phyloP scores from a whole-genome alignment of 78 protist species.

The Cavenderia fasciculata region DNA sequence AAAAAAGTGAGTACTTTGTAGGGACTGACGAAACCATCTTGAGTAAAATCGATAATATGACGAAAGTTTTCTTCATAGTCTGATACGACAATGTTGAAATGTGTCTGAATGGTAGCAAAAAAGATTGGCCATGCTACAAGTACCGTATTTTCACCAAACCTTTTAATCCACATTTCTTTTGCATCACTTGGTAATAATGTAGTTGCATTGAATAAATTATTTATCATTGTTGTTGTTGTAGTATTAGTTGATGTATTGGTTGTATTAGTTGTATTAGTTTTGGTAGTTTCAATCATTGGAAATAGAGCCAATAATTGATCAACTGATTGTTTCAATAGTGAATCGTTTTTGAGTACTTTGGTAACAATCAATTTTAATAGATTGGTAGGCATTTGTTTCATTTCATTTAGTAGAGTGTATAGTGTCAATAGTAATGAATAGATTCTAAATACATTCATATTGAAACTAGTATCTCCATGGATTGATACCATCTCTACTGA shows the following conservation, averaged over 20 bases:
- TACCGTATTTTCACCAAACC: conserved; percentile 12
- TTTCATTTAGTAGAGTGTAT: background rate
- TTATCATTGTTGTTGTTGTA: background rate
- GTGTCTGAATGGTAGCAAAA: conserved; percentile 7
- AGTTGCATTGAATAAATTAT: background rate
- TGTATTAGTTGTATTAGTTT: background rate
- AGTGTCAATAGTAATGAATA: background rate
- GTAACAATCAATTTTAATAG: background rate
- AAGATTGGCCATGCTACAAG: conserved; percentile 23
- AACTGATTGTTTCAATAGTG: conserved; percentile 48
- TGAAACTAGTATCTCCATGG: background rate
- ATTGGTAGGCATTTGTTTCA: background rate
- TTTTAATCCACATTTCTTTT: conserved; percentile 28
- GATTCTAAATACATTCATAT: background rate
- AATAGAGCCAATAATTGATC: conserved; percentile 57
- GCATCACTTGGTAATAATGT: conserved; percentile 15
- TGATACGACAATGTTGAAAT: background rate
- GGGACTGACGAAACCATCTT: conserved; percentile 46
- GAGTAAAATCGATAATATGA: conserved; percentile 58
- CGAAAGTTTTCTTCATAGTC: background rate
- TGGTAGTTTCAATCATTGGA: background rate
- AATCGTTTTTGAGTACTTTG: conserved; percentile 24
- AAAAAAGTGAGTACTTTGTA: conserved; percentile 26
- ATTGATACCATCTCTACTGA: background rate
- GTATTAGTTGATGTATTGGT: background rate